Evolutionary conservation across 345 rosid species (phyloP), one percentile per base, ranked within the genome.

Genomic region (Barbarea vulgaris): DNA sequence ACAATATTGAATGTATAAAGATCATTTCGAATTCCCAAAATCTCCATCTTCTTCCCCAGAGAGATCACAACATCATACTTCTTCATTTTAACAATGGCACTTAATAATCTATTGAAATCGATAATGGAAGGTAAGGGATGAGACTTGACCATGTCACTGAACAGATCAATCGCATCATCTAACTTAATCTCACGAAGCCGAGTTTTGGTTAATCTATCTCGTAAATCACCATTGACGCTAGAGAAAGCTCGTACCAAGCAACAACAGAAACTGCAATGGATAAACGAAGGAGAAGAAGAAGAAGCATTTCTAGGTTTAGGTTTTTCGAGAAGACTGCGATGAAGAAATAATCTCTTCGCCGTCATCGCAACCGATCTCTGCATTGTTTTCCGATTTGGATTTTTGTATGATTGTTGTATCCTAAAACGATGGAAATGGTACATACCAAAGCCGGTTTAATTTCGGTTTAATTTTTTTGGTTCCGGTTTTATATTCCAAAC

Each of bases 301-400:
- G 42, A 39, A 25, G 9, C 27, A 37, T 47, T 39, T 63, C 46
- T n/a, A 11, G 44, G 27, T 52, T 73, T 73, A 41, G 3, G 34
- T 7, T 14, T 64, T 0, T n/a, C 18, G 12, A 53, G 55, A 73
- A 73, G 70, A 63, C 42, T 63, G 33, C 70, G 77, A 41, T 73
- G 77, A 39, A 63, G 64, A 53, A 63, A 28, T 19, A 64, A 21
- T 30, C 70, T 63, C 69, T 42, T 73, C 55, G 70, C 63, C 55
- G 77, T 64, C 69, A 53, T 63, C 70, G 77, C 54, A 63, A 62
- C 21, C 70, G 77, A 63, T 54, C 59, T 63, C 33, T 63, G 76
- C 76, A 72, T 62, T 44, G 36, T 13, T 60, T 71, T 22, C 27
- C 54, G 17, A 51, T 19, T 58, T 24, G 2, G 31, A 37, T 31